phyloP scores from a whole-genome alignment of 345 rosid genomes.

The Eucalyptus tenuipes region DNA sequence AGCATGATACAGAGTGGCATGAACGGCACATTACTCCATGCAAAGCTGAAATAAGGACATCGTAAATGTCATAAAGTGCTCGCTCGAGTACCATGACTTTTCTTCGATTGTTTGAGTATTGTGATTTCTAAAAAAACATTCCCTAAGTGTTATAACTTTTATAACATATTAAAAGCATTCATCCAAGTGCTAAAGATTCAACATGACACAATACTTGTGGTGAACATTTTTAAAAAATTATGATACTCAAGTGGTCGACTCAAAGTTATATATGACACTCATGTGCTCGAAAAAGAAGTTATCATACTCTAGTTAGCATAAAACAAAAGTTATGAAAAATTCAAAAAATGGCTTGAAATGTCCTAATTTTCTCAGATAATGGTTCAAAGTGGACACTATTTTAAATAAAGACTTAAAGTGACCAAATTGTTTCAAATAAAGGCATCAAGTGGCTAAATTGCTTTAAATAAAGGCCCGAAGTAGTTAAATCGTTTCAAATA shows the following conservation, averaged over 20 bases:
- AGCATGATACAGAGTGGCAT: not conserved
- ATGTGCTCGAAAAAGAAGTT: too few relatives aligned
- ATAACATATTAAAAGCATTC: not conserved
- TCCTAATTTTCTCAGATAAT: accelerated
- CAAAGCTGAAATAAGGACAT: not conserved
- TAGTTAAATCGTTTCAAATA: too few relatives aligned
- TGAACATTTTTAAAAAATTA: too few relatives aligned
- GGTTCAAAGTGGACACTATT: accelerated
- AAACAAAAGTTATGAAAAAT: too few relatives aligned
- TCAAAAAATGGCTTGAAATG: too few relatives aligned
- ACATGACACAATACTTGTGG: accelerated
- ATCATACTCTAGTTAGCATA: too few relatives aligned
- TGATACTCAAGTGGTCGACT: not conserved
- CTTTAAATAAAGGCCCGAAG: accelerated
- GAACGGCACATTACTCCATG: not conserved
- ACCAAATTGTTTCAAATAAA: too few relatives aligned
- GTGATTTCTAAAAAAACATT: not conserved
- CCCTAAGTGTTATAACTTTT: not conserved
- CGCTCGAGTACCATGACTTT: too few relatives aligned
- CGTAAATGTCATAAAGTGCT: not conserved
- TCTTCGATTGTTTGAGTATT: not conserved
- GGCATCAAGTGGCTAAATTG: too few relatives aligned
- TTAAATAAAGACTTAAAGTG: too few relatives aligned
- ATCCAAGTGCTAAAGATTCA: not conserved
- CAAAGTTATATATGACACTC: not conserved